Conservation (phyloP, 2,329 filamentous ascomycete genomes). For the Bipolaris sorokiniana region DNA sequence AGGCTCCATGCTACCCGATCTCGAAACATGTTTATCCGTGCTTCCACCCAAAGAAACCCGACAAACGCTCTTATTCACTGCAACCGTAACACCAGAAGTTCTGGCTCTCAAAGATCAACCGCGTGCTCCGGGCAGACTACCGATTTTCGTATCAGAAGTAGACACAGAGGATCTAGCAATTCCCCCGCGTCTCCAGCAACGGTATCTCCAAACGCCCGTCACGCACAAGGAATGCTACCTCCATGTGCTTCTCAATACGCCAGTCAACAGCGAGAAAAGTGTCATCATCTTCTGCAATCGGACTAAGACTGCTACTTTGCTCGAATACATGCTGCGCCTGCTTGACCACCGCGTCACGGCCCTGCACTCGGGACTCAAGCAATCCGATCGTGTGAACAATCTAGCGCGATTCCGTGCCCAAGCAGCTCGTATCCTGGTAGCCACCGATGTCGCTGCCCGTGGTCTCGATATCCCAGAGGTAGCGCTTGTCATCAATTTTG, state of each 20-base stretch:
- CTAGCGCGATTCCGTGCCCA: conserved; percentile 88
- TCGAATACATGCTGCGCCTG: conserved; percentile 85
- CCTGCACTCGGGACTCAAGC: conserved; percentile 84
- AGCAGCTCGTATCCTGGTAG: conserved; percentile 87
- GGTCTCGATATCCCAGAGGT: conserved; percentile 96
- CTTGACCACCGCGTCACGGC: conserved; percentile 90
- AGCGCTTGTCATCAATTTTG: conserved; percentile 89
- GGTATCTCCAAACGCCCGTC: conserved; percentile 84
- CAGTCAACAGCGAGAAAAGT: conserved; percentile 72
- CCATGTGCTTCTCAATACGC: conserved; percentile 82
- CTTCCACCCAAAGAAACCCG: conserved; percentile 78
- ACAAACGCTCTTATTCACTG: conserved; percentile 96
- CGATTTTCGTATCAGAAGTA: conserved; percentile 88
- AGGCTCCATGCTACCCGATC: conserved; percentile 92
- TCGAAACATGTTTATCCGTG: conserved; percentile 83
- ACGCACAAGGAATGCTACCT: conserved; percentile 95
- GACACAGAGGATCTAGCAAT: conserved; percentile 75
- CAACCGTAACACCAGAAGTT: conserved; percentile 92
- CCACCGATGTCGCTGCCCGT: conserved; percentile 91
- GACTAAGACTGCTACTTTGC: conserved; percentile 82
- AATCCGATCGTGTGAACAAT: conserved; percentile 84
- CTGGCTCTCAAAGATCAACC: conserved; percentile 82
- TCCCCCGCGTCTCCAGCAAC: conserved; percentile 80
- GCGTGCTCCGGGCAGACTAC: conserved; percentile 71
- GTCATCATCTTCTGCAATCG: conserved; percentile 95